These are phyloP conservation scores for Malus fusca DNA, from an alignment of 306 rosid genomes.

Conservation along the genomic window DNA sequence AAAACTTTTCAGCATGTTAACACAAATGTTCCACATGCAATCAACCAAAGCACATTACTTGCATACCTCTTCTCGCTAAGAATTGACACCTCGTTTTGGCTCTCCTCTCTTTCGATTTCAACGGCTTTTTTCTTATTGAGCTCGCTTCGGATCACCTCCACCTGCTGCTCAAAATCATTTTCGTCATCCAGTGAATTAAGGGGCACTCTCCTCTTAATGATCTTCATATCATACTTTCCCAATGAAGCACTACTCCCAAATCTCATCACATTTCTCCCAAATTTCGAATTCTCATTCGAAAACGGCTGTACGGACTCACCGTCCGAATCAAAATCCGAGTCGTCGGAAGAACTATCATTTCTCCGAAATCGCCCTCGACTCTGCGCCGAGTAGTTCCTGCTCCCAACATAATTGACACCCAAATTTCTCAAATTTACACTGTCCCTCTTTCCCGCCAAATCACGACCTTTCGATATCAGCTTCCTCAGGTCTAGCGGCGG, in stretches of 20 bases:
- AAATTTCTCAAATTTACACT: constrained; percentile 13
- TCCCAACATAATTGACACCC: background rate
- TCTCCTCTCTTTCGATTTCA: constrained; percentile 19
- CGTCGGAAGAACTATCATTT: constrained; percentile 34
- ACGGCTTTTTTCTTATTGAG: constrained; percentile 44
- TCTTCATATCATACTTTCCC: constrained; percentile 70
- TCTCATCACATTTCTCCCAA: constrained; percentile 25
- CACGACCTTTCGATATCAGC: constrained; percentile 13
- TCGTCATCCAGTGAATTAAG: constrained; percentile 34
- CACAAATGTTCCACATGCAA: background rate
- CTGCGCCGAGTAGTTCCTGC: constrained; percentile 49
- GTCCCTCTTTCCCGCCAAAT: constrained; percentile 1
- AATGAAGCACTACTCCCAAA: constrained; percentile 70
- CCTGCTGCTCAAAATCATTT: constrained; percentile 40
- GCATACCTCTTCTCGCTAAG: constrained; percentile 60
- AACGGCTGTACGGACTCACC: constrained; percentile 16
- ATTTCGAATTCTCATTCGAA: constrained; percentile 3
- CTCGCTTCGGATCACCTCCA: constrained; percentile 56
- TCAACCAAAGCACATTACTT: background rate
- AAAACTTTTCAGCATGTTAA: background rate
- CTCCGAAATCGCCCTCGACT: constrained; percentile 23
- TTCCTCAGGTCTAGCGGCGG: constrained; percentile 34
- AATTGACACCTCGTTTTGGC: constrained; percentile 28
- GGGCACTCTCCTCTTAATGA: constrained; percentile 45
- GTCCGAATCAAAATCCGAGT: constrained; percentile 21